Percentiles rank a stretch among this genome's conserved stretches.
Evolutionary conservation across 768 basidiomycete genomes (phyloP).

Genomic region (Kwoniella sp.): DNA sequence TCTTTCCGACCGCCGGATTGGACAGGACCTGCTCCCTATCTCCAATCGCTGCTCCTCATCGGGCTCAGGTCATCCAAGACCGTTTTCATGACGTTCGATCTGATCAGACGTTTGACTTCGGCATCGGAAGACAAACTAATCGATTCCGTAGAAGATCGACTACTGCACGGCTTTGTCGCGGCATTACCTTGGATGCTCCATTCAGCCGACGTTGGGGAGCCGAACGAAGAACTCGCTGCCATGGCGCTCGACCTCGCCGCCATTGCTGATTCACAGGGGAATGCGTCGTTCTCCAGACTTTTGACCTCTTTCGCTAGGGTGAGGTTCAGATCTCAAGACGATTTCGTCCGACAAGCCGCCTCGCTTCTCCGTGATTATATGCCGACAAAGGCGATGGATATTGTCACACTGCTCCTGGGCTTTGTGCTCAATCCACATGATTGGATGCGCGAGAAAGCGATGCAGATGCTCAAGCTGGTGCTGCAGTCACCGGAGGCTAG

Average conservation of each 20-base stretch:
- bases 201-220: conserved; percentile 63
- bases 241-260: conserved; percentile 70
- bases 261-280: conserved; percentile 68
- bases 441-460: conserved; percentile 74
- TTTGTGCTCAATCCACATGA: conserved; percentile 74
- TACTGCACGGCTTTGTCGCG: conserved; percentile 56
- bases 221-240: conserved; percentile 60
- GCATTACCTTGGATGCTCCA: conserved; percentile 84
- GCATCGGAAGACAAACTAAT: conserved; percentile 63
- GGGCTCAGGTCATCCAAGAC: conserved; percentile 77
- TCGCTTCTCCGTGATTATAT: conserved; percentile 81
- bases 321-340: conserved; percentile 85
- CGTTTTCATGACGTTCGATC: conserved; percentile 61
- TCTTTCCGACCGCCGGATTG: conserved; percentile 68
- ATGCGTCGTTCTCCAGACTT: conserved; percentile 75
- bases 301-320: conserved; percentile 83
- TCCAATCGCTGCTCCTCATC: conserved; percentile 68
- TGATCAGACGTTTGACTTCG: conserved; percentile 63
- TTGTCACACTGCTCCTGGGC: conserved; percentile 79
- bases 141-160: conserved; percentile 54
- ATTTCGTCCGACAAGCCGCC: conserved; percentile 86
- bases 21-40: conserved; percentile 58
- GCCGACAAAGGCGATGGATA: conserved; percentile 63
- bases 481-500: conserved; percentile 80
- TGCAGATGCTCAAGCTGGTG: conserved; percentile 83